phyloP scores from a whole-genome alignment of 306 rosid species.

The Fagus crenata region DNA sequence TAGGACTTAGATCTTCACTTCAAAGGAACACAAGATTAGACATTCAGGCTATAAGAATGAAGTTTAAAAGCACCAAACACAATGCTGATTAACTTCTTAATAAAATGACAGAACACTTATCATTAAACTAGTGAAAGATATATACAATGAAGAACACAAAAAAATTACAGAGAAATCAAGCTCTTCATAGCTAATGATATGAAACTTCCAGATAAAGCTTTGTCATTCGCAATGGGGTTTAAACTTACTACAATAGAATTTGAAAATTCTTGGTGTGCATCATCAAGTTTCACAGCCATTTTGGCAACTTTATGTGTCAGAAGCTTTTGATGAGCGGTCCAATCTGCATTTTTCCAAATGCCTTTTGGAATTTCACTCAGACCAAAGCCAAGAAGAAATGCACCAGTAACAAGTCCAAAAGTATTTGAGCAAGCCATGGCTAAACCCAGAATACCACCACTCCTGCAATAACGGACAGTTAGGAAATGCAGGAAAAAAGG shows the following conservation, averaged over 20 bases:
- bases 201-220: background rate
- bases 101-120: background rate
- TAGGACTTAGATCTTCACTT: background rate
- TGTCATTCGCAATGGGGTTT: background rate
- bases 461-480: constrained; percentile 46
- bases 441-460: constrained; percentile 62
- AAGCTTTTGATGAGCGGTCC: constrained; percentile 77
- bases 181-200: background rate
- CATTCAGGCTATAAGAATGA: background rate
- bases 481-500: background rate
- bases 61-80: background rate
- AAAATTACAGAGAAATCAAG: background rate
- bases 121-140: background rate
- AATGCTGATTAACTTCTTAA: background rate
- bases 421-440: constrained; percentile 99
- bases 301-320: constrained; percentile 87
- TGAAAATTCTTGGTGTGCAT: constrained; percentile 89
- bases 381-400: constrained; percentile 96
- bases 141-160: background rate
- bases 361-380: constrained; percentile 92
- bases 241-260: constrained; percentile 65
- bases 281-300: constrained; percentile 91
- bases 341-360: constrained; percentile 79
- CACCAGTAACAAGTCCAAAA: constrained; percentile 97
- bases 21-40: background rate